These are phyloP conservation scores for Sugiyamaella sp. DNA, from an alignment of 1,139 yeast species.

Conservation along the genomic window DNA sequence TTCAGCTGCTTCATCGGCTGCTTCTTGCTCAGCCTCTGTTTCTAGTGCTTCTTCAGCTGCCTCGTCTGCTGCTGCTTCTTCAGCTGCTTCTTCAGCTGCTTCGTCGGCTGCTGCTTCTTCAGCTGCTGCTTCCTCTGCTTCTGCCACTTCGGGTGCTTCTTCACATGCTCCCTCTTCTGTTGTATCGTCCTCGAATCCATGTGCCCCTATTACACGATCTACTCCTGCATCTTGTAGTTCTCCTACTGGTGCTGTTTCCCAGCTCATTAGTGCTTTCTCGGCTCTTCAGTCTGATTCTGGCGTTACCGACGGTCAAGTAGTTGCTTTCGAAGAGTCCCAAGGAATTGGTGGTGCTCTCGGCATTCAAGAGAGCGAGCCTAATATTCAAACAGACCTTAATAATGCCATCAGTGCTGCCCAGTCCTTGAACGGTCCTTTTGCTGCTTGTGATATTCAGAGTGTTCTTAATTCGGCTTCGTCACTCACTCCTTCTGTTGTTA, in stretches of 20 bases:
- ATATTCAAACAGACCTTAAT: conserved; percentile 16
- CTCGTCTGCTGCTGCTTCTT: conserved; percentile 6
- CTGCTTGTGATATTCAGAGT: conserved; percentile 15
- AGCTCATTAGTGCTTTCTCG: conserved; percentile 14
- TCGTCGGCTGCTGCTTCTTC: conserved; percentile 11
- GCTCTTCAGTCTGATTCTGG: conserved; percentile 17
- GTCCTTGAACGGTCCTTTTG: conserved; percentile 1
- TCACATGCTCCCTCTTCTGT: conserved; percentile 12
- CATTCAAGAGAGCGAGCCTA: conserved; percentile 22
- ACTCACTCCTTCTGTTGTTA: conserved; percentile 20
- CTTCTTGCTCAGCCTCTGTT: conserved; percentile 16
- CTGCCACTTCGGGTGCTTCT: conserved; percentile 13
- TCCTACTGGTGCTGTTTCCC: conserved; percentile 15
- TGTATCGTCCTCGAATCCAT: conserved; percentile 1
- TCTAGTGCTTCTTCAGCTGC: conserved; percentile 14
- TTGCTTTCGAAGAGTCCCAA: conserved; percentile 11
- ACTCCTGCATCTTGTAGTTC: conserved; percentile 11
- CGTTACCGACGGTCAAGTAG: conserved; percentile 12
- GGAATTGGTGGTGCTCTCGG: conserved; percentile 29
- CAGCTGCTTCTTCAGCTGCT: conserved; percentile 9
- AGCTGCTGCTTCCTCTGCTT: conserved; percentile 11
- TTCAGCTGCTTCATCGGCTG: conserved; percentile 14
- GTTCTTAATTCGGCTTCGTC: conserved; percentile 18
- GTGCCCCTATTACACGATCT: conserved; percentile 2
- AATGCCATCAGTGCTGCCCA: conserved; percentile 9